phyloP scores from a whole-genome alignment of 2,329 filamentous ascomycete genomes.

The Neurospora sp. region DNA sequence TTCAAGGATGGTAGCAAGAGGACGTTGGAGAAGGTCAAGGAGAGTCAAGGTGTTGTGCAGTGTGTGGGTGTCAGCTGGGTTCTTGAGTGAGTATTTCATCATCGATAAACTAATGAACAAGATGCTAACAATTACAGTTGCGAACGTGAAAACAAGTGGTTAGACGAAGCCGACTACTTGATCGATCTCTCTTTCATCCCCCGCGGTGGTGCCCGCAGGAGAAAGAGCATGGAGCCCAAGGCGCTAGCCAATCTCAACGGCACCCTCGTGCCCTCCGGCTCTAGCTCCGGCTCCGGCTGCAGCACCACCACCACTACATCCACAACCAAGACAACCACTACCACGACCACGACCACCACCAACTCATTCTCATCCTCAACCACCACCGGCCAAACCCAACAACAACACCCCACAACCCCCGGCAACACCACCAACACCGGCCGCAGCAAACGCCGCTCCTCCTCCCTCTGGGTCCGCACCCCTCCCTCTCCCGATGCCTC shows the following conservation, averaged over 20 bases:
- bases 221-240: constrained; percentile 74
- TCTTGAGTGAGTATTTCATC: constrained; percentile 56
- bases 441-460: constrained; percentile 36
- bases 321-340: constrained; percentile 1
- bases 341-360: background rate
- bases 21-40: constrained; percentile 71
- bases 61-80: constrained; percentile 87
- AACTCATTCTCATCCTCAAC: background rate
- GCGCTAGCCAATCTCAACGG: constrained; percentile 60
- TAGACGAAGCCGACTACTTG: constrained; percentile 60
- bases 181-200: constrained; percentile 59
- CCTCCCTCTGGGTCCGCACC: constrained; percentile 44
- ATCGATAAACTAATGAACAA: background rate
- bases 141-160: constrained; percentile 65
- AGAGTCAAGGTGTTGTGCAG: constrained; percentile 63
- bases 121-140: constrained; percentile 42
- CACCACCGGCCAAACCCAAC: background rate
- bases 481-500: constrained; percentile 20
- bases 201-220: constrained; percentile 59
- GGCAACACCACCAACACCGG: constrained; percentile 36
- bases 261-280: constrained; percentile 39
- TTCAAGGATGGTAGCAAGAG: constrained; percentile 78
- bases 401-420: constrained; percentile 6
- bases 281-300: constrained; percentile 18
- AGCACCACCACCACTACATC: constrained; percentile 22